Evolutionary conservation across 75 land plant species (phyloP), one percentile per base, ranked within the genome.

Genomic region (Pinus tabuliformis): DNA sequence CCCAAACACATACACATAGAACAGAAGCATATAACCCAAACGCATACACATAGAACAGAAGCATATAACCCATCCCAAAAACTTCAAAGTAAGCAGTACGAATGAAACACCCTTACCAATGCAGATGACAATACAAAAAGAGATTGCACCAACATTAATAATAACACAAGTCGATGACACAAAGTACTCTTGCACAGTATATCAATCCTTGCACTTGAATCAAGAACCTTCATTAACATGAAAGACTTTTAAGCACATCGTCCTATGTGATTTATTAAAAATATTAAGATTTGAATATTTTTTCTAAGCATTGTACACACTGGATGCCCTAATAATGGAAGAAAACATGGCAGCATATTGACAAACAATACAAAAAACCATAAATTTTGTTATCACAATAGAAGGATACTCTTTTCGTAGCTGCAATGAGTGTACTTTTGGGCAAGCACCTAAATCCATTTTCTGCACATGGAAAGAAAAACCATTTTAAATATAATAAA

Each of bases 361-460:
- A 65, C 36, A 28, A 17, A 65, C 33, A 39, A 68, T 68, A 3
- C 1, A 42, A 68, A 37, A 68, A 4, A 42, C 13, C 22, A 68
- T 42, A 37, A 68, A 68, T n/a, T 0, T 39, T 21, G 3, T 42
- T 45, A 42, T 21, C 21, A 12, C 60, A 42, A 77, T 22, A 73
- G 8, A 83, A 91, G 94, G 92, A 94, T 96, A 97, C 99, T 95
- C 98, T 85, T 92, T 94, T 45, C 99, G 82, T 21, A 97, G 86
- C 77, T 94, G 99, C 81, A 97, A 73, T 0, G 99, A 97, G 61
- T 97, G 99, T 56, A 97, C 81, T 85, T 94, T 97, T 4, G 99
- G 84, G 76, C 99, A 97, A 16, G 90, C 89, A 9, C 99, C 99
- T 84, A 92, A 78, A 81, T 97, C 99, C 99, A 97, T 97, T 92